Percentiles rank a stretch among this genome's conserved stretches.
These are phyloP conservation scores for Trichopus zeylanicus DNA, from an alignment of 116 monocot genomes.

Conservation along the genomic window DNA sequence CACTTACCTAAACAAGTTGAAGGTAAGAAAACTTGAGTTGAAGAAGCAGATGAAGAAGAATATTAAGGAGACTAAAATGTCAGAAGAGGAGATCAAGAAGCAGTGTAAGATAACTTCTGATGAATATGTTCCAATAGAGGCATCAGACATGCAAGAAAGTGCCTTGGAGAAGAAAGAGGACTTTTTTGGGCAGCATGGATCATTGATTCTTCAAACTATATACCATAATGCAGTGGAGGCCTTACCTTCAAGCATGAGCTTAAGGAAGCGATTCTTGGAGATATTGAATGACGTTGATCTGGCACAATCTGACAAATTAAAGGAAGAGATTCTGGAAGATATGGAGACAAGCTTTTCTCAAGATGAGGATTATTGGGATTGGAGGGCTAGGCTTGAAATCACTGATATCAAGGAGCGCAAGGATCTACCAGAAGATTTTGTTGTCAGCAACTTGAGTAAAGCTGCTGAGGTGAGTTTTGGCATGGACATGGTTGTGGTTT, in stretches of 20 bases:
- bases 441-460: slow-evolving; percentile 33
- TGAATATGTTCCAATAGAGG: too few relatives aligned
- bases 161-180: too few relatives aligned
- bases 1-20: slow-evolving; percentile 84
- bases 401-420: slow-evolving; percentile 5
- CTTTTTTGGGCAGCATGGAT: slow-evolving; percentile 58
- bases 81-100: slow-evolving; percentile 67
- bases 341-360: slow-evolving; percentile 59
- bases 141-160: too few relatives aligned
- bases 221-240: slow-evolving; percentile 67
- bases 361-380: slow-evolving; percentile 74
- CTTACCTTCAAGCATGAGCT: slow-evolving; percentile 55
- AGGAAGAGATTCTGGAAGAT: slow-evolving; percentile 55
- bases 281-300: slow-evolving; percentile 56
- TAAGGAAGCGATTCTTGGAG: slow-evolving; percentile 70
- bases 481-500: neutral
- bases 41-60: slow-evolving; percentile 27
- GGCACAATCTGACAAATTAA: slow-evolving; percentile 60
- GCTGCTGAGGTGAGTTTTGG: slow-evolving; percentile 47
- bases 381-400: slow-evolving; percentile 56
- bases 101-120: too few relatives aligned
- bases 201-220: slow-evolving; percentile 55
- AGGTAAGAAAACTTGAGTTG: slow-evolving; percentile 67
- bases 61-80: slow-evolving; percentile 22
- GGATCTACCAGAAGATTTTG: slow-evolving; percentile 11